Evolutionary conservation across 1,139 yeast genomes (phyloP).

Genomic region (Diutina sp.): DNA sequence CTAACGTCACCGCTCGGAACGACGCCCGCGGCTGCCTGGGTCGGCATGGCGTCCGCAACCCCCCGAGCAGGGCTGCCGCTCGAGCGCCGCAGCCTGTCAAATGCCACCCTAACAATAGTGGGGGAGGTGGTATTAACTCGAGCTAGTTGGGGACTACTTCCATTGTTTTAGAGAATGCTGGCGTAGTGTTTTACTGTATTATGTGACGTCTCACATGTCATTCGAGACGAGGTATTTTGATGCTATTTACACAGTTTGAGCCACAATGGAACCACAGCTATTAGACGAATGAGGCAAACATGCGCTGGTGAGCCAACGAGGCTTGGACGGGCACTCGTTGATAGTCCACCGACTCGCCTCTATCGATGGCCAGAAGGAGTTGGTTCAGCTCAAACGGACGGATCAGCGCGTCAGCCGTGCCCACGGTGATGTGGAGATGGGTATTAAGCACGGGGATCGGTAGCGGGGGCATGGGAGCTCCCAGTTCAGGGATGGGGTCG

Average conservation of each 20-base stretch:
- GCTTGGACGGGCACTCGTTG: neutral
- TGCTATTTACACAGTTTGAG: neutral
- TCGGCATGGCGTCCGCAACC: neutral
- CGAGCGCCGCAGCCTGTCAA: neutral
- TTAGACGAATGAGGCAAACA: conserved; percentile 1
- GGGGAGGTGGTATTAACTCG: neutral
- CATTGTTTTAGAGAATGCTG: too few species aligned
- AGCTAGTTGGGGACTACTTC: too few species aligned
- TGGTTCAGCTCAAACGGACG: conserved; percentile 1
- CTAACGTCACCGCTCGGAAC: neutral
- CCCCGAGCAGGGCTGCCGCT: neutral
- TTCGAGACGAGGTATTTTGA: too few species aligned
- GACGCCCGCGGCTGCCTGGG: neutral
- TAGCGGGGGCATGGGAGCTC: conserved; percentile 9
- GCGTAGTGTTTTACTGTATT: too few species aligned
- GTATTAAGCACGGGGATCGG: conserved; percentile 24
- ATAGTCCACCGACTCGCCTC: neutral
- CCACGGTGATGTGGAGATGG: conserved; percentile 66
- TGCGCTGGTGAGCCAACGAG: neutral
- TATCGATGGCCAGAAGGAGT: neutral
- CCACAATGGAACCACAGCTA: neutral
- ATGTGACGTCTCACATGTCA: too few species aligned
- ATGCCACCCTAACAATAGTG: neutral
- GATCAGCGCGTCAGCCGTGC: conserved; percentile 27
- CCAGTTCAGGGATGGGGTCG: conserved; percentile 6